Evolutionary conservation across 345 rosid species (phyloP).

Genomic region (Anastatica hierochuntica): DNA sequence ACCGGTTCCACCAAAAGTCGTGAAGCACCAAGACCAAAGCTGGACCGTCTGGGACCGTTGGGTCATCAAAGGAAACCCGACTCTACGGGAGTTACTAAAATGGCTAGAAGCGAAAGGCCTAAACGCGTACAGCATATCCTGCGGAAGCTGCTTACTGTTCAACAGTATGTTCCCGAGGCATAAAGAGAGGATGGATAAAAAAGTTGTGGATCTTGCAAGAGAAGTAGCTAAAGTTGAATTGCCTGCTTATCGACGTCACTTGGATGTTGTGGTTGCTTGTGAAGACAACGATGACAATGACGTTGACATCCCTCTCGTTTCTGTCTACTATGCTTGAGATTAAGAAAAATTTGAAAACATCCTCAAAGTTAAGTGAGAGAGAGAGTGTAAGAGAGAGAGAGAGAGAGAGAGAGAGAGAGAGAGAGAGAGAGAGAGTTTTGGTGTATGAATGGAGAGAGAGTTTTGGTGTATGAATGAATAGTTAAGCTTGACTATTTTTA

Average conservation of each 20-base stretch:
- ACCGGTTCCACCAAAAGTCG: slow-evolving; percentile 87
- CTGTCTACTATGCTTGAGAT: slow-evolving; percentile 58
- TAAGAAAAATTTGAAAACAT: too few relatives aligned
- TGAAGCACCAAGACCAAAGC: slow-evolving; percentile 71
- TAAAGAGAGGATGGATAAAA: slow-evolving; percentile 71
- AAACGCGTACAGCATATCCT: slow-evolving; percentile 86
- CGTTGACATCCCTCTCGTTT: slow-evolving; percentile 77
- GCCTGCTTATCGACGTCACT: slow-evolving; percentile 57
- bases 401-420: too few relatives aligned
- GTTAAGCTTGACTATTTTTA: too few relatives aligned
- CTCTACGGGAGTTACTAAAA: slow-evolving; percentile 54
- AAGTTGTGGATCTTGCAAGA: slow-evolving; percentile 66
- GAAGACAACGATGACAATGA: slow-evolving; percentile 81
- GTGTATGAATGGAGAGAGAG: too few relatives aligned
- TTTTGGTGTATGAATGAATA: too few relatives aligned
- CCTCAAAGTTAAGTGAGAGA: too few relatives aligned
- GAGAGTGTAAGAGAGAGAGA: slow-evolving; percentile 15
- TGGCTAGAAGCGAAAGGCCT: slow-evolving; percentile 79
- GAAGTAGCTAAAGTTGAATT: slow-evolving; percentile 80
- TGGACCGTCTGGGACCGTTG: slow-evolving; percentile 99
- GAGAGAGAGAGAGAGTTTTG: slow-evolving; percentile 21
- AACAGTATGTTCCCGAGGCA: slow-evolving; percentile 87
- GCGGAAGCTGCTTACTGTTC: slow-evolving; percentile 76
- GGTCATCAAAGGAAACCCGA: slow-evolving; percentile 64
- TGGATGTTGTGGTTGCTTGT: slow-evolving; percentile 90